These are phyloP conservation scores for Pyrenopolyporus hunteri DNA, from an alignment of 495 filamentous ascomycete genomes.

Conservation along the genomic window DNA sequence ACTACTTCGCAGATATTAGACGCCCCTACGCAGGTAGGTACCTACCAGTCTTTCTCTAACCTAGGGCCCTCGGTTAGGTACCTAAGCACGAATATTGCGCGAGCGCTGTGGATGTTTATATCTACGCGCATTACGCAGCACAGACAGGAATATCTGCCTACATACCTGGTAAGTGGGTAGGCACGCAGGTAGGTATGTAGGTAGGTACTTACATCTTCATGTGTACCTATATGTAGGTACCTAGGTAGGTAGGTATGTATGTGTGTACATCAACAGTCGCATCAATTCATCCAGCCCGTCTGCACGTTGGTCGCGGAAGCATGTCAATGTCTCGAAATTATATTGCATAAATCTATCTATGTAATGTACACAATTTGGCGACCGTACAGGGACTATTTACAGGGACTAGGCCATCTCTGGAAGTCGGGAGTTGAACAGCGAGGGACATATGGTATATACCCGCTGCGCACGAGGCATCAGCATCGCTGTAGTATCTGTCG, in stretches of 20 bases:
- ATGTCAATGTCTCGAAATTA: conserved; percentile 13
- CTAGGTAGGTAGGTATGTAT: no score
- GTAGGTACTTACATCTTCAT: background rate
- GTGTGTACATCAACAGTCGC: no score
- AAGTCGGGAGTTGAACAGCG: conserved; percentile 36
- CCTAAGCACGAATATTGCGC: no score
- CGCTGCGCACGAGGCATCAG: conserved; percentile 15
- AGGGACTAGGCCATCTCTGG: conserved; percentile 17
- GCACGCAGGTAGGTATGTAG: no score
- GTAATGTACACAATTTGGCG: background rate
- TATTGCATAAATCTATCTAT: conserved; percentile 5
- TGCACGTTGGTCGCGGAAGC: conserved; percentile 18
- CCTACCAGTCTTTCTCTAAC: no score
- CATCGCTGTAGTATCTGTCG: conserved; percentile 27
- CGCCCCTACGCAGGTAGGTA: no score
- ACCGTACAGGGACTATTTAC: background rate
- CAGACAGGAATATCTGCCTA: conserved; percentile 16
- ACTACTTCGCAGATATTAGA: conserved; percentile 35
- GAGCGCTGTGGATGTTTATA: conserved; percentile 1
- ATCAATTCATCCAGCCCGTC: conserved; percentile 21
- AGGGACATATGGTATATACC: conserved; percentile 14
- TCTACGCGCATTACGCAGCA: conserved; percentile 25
- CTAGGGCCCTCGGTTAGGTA: no score
- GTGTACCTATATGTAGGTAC: background rate
- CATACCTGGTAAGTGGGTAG: background rate